Base-by-base conservation (phyloP, 345 rosid species). In the Alliaria petiolata region DNA sequence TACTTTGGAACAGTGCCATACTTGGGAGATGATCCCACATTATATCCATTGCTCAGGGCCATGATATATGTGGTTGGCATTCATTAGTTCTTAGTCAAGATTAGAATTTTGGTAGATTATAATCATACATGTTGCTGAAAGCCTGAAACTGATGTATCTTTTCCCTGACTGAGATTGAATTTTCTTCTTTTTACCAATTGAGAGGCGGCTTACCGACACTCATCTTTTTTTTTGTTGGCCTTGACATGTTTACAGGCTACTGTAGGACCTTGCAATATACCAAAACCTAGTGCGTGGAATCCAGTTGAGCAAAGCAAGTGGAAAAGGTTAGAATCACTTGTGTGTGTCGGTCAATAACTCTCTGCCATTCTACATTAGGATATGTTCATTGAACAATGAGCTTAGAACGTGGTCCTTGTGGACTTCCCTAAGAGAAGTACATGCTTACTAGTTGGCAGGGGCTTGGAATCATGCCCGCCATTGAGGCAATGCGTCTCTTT, bases 401-500 rank as follows among this genome's bases (percentile, higher is more conserved):
- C 38, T n/a, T 15, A 40, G 28, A 31, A 40, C 34, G 19, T 34
- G 28, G 19, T 52, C 13, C 46, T 50, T 33, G 10, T 55, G 47
- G 45, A 47, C 17, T 65, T 30, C 65, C 58, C 25, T 56, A 56
- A 65, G 43, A 73, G 43, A 56, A 17, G 71, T 56, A 28, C 5
- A 16, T 56, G 77, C 71, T n/a, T 83, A 83, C 84, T 65, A 93
- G 97, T 80, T 91, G 98, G 98, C 86, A 93, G 80, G 95, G 86
- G 60, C 95, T 93, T 68, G 97, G 90, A 69, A 82, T 83, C 81
- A 93, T 91, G 97, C 84, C 83, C 25, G 71, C 95, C 54, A 76
- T 91, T n/a, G 98, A 93, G 80, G 98, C 97, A 42, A 93, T 89
- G 98, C 93, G 93, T 64, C 93, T 86, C 28, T 93, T 93, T 84